Percentiles rank a stretch among this genome's conserved stretches.
Conservation (phyloP, 208 protist genomes). For the Trypanosoma melophagium region DNA sequence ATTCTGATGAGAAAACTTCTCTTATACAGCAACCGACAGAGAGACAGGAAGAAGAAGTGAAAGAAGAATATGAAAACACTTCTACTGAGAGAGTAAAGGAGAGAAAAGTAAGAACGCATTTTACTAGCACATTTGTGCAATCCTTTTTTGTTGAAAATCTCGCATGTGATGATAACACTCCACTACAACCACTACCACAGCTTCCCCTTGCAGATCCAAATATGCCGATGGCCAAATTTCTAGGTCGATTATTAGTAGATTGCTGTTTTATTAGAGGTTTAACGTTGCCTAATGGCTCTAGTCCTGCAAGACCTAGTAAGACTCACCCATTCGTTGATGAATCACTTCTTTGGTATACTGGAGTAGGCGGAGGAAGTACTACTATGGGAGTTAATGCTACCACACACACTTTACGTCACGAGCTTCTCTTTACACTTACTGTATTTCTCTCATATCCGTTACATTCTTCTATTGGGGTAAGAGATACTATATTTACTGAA, state of each 20-base stretch:
- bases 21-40: not conserved
- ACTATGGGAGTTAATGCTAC: not conserved
- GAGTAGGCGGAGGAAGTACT: conserved; percentile 34
- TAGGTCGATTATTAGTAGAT: conserved; percentile 72
- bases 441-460: conserved; percentile 50
- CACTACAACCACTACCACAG: conserved; percentile 46
- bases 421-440: conserved; percentile 58
- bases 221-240: conserved; percentile 39
- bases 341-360: conserved; percentile 64
- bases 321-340: conserved; percentile 52
- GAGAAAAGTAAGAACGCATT: conserved; percentile 29
- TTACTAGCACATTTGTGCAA: conserved; percentile 62
- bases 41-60: too few species aligned
- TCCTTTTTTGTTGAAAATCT: conserved; percentile 73
- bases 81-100: not conserved
- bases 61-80: too few species aligned
- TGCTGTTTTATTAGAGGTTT: conserved; percentile 85
- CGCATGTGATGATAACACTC: conserved; percentile 61
- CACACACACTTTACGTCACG: conserved; percentile 38
- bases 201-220: conserved; percentile 38
- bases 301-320: conserved; percentile 8
- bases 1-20: not conserved
- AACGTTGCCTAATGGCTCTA: conserved; percentile 29
- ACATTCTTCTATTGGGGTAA: conserved; percentile 42
- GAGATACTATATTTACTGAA: conserved; percentile 80